Base-by-base conservation (phyloP, 148 eudicot genomes). In the Amaranthus hypochondriacus region DNA sequence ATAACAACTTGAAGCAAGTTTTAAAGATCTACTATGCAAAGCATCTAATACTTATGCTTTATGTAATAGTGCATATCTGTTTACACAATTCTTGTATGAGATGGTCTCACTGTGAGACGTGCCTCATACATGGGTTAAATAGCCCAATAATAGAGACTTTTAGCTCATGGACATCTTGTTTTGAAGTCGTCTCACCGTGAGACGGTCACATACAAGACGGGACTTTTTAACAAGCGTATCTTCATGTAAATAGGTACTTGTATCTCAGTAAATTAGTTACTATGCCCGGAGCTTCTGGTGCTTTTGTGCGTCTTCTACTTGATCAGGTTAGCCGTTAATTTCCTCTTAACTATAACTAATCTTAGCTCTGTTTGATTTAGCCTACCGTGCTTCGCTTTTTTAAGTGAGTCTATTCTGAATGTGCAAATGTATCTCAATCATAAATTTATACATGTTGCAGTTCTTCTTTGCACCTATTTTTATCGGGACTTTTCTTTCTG, bases 401-500 rank as follows among this genome's bases (percentile, higher is more conserved):
- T 2, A 2, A 48, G 11, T 71, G 10, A 56, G 7, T 64, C 12
- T 71, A 7, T 53, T 73, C 57, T 72, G 55, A 13, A 6, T 51
- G 54, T 66, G 47, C 57, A 21, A 66, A 56, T 70, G 54, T 71
- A 56, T 57, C 56, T 49, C 62, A 62, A 43, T 11, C n/a, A 70
- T 52, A n/a, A 8, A 15, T 57, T 5, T 18, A 43, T 71, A 43
- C 39, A 28, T 69, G 44, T 63, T 85, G 88, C 93, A 93, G 98
- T 89, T 90, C 44, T 11, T 90, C 62, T 93, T 93, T 78, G 83
- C 98, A n/a, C 98, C 98, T 18, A 53, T 69, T 56, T 93, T 93
- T 66, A 86, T 93, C 69, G 98, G 92, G 73, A 80, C 83, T 57
- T 89, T 93, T 80, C 81, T 90, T 54, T 80, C 98, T 21, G 68